Base-by-base conservation (phyloP, 768 basidiomycete species). In the Leccinum disarticulatum region DNA sequence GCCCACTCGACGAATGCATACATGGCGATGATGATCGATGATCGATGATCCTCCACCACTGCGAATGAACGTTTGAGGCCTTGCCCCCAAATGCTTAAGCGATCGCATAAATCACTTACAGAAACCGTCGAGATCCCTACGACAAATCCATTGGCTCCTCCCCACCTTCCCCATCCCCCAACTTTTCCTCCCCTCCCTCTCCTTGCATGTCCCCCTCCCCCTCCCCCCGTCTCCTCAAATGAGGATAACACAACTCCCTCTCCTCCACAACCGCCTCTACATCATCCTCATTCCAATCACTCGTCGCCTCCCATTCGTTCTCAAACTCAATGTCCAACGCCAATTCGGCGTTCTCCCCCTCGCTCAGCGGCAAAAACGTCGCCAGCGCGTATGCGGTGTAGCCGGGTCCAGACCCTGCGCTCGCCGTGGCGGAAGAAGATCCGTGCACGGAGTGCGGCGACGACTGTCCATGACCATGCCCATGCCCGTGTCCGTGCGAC, bases 271-370 rank as follows among this genome's bases (percentile, higher is more conserved):
- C 70, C 13, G 14, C 54, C 60, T 93, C 91, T 3, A 88, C 86
- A 66, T 93, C 91, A 62, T 93, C 91, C 71, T 93, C 91, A 70
- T 93, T 93, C 91, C 91, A 93, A 74, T 93, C 90, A 65, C 90
- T 92, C 55, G 89, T 91, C 47, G 90, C 85, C 72, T 93, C 91
- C 91, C 91, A 94, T 61, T 87, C 3, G 9, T 93, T 91, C 67
- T 93, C 91, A 66, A 93, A 93, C 71, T 93, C 91, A 57, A 93
- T 88, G 64, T 93, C 91, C 49, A 88, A 75, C 19, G 85, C 77
- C 38, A 86, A 65, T 70, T 89, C 41, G 2, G 59, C 56, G 2
- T 71, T 69, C 41, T 84, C 82, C n/a, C 81, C 81, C 1, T 83
- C 84, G 30, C 71, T 72, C 47, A 71, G 48, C 4, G 66, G 71